Evolutionary conservation across 1,284 basidiomycete genomes (phyloP).

Genomic region (Leccinum pachyderme): DNA sequence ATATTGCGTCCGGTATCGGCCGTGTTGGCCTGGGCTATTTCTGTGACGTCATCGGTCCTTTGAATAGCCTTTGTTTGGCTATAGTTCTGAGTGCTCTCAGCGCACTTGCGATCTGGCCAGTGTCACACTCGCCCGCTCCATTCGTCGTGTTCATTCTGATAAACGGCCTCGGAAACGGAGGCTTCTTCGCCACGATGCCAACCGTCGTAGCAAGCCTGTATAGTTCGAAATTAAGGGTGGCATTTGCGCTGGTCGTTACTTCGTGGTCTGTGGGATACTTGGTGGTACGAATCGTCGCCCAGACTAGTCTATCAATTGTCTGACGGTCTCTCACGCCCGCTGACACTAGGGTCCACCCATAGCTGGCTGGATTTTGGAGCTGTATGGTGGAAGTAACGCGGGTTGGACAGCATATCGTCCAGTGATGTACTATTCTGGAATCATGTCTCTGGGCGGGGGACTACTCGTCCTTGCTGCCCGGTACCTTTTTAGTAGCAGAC

Average conservation of each 20-base stretch:
- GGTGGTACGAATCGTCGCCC: slow-evolving; percentile 14
- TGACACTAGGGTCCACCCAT: slow-evolving; percentile 20
- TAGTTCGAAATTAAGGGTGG: slow-evolving; percentile 25
- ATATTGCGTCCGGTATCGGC: slow-evolving; percentile 35
- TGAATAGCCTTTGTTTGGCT: slow-evolving; percentile 27
- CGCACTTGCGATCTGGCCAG: slow-evolving; percentile 37
- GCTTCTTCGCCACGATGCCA: slow-evolving; percentile 36
- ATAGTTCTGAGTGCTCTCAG: slow-evolving; percentile 31
- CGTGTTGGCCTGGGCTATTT: slow-evolving; percentile 31
- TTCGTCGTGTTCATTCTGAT: slow-evolving; percentile 32
- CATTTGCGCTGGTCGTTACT: slow-evolving; percentile 34
- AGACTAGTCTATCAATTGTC: not conserved
- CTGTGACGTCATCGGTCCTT: slow-evolving; percentile 32
- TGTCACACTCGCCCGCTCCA: slow-evolving; percentile 30
- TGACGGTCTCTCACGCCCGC: slow-evolving; percentile 19
- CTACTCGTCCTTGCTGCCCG: slow-evolving; percentile 20
- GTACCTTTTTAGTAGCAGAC: slow-evolving; percentile 7
- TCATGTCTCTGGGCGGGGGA: slow-evolving; percentile 25
- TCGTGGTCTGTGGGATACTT: slow-evolving; percentile 34
- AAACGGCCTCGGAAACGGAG: slow-evolving; percentile 33
- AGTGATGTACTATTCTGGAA: slow-evolving; percentile 35
- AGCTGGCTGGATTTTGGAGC: slow-evolving; percentile 33
- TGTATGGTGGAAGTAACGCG: slow-evolving; percentile 23
- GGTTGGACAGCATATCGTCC: slow-evolving; percentile 26
- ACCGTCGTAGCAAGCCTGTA: slow-evolving; percentile 33